phyloP scores from a whole-genome alignment of 2,329 filamentous ascomycete species.

The Paraconiothyrium brasiliense region DNA sequence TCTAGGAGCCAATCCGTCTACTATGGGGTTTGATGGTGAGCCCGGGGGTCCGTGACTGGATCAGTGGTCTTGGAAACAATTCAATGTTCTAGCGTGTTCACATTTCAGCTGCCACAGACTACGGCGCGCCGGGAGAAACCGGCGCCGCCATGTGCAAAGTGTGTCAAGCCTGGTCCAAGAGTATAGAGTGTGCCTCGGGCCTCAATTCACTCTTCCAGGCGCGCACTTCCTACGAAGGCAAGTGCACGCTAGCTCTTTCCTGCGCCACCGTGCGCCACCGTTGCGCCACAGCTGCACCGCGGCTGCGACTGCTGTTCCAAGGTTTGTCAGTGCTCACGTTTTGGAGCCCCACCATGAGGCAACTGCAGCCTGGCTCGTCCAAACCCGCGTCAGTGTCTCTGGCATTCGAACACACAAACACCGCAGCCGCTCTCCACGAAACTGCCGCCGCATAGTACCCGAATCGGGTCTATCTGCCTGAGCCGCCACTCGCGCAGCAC shows the following conservation, averaged over 20 bases:
- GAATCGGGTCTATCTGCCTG: no score
- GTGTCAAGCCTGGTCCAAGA: not conserved
- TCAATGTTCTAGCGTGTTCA: not conserved
- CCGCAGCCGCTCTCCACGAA: not conserved
- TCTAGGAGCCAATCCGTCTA: not conserved
- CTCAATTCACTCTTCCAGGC: not conserved
- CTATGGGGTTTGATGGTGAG: not conserved
- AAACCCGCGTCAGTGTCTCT: not conserved
- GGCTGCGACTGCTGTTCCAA: constrained; percentile 8
- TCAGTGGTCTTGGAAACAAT: not conserved
- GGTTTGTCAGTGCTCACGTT: not conserved
- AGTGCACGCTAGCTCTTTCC: not conserved
- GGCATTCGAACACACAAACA: constrained; percentile 19
- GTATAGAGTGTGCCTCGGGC: not conserved
- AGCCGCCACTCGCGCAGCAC: not conserved
- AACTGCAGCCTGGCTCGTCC: constrained; percentile 25
- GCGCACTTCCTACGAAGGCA: not conserved
- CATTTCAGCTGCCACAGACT: not conserved
- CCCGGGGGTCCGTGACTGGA: not conserved
- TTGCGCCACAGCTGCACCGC: constrained; percentile 22
- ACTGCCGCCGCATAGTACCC: not conserved
- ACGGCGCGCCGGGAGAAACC: not conserved
- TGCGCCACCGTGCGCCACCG: constrained; percentile 12
- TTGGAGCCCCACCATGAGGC: constrained; percentile 27
- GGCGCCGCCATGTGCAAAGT: not conserved